Base-by-base conservation (phyloP, 768 basidiomycete species). In the Cystofilobasidium bisporidii region DNA sequence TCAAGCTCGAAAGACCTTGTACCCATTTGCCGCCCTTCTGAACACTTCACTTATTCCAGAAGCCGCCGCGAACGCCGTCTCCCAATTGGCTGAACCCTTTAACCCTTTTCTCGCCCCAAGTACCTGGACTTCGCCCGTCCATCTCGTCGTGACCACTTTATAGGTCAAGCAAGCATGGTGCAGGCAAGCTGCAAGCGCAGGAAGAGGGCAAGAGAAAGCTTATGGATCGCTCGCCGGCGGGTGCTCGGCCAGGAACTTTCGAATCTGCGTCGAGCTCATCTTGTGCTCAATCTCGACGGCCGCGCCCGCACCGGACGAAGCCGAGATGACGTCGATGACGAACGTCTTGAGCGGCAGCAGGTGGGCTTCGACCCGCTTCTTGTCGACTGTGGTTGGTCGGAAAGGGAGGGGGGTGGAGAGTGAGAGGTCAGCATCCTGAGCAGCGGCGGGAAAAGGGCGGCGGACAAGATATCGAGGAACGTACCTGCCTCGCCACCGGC, bases 191-290 rank as follows among this genome's bases (percentile, higher is more conserved):
- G n/a, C n/a, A n/a, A n/a, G n/a, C n/a, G n/a, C n/a, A n/a, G n/a
- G n/a, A n/a, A n/a, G n/a, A n/a, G n/a, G n/a, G n/a, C n/a, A 53
- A 17, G 24, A 8, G 30, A 32, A 32, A 32, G 53, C 12, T 32
- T 30, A 56, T 56, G 30, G 5, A 30, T 20, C 26, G 26, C 53
- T 2, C 28, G 11, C 53, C 10, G 28, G 28, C 53, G 3, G 28
- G 15, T n/a, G 26, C 28, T 32, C 28, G 30, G 28, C 53, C 9
- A 28, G 26, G 5, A 3, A 94, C 71, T 87, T 81, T 50, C 96
- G 81, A 71, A 99, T 94, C 69, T 82, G 88, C 10, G 92, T 94
- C 74, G 91, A 96, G 75, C 96, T 91, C 83, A 98, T 85, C 81
- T 99, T 99, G n/a, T 47, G 45, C 63, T 64, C 68, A 30, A 60